These are phyloP conservation scores for Barbarea vulgaris DNA, from an alignment of 345 rosid species.

Conservation along the genomic window DNA sequence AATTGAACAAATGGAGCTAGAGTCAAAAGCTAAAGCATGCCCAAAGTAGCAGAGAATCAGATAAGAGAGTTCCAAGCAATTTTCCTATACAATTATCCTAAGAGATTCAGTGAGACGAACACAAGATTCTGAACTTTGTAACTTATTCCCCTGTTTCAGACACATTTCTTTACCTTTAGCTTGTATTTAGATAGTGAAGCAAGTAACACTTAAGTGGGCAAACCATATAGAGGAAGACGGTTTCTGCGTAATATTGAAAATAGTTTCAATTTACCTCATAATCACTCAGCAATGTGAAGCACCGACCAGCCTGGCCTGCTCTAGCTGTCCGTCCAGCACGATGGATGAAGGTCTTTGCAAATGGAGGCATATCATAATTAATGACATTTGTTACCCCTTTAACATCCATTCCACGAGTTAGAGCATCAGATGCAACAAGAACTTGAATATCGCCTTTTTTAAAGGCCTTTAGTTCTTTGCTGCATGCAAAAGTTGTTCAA, in stretches of 20 bases:
- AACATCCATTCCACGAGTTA: slow-evolving; percentile 98
- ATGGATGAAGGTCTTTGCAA: slow-evolving; percentile 82
- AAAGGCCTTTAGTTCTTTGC: slow-evolving; percentile 83
- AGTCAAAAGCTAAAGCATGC: background rate
- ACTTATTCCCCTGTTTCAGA: background rate
- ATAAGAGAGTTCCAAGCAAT: background rate
- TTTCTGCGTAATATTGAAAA: background rate
- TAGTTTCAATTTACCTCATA: slow-evolving; percentile 54
- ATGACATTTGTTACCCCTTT: slow-evolving; percentile 86
- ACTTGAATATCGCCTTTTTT: slow-evolving; percentile 81
- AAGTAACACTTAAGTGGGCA: background rate
- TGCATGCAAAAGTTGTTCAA: slow-evolving; percentile 42
- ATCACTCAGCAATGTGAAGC: slow-evolving; percentile 78
- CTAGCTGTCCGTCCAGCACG: slow-evolving; percentile 98
- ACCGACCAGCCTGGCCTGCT: slow-evolving; percentile 85
- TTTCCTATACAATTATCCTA: background rate
- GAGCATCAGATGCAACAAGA: slow-evolving; percentile 92
- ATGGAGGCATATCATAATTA: slow-evolving; percentile 85
- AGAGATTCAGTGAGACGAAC: background rate
- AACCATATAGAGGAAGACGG: background rate
- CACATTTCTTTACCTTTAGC: background rate
- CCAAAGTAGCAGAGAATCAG: slow-evolving; percentile 5
- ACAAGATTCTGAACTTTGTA: background rate
- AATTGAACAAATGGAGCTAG: slow-evolving; percentile 13
- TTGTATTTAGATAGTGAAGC: background rate